Conservation (phyloP, 2,329 filamentous ascomycete genomes). For the Didymella pinodella region DNA sequence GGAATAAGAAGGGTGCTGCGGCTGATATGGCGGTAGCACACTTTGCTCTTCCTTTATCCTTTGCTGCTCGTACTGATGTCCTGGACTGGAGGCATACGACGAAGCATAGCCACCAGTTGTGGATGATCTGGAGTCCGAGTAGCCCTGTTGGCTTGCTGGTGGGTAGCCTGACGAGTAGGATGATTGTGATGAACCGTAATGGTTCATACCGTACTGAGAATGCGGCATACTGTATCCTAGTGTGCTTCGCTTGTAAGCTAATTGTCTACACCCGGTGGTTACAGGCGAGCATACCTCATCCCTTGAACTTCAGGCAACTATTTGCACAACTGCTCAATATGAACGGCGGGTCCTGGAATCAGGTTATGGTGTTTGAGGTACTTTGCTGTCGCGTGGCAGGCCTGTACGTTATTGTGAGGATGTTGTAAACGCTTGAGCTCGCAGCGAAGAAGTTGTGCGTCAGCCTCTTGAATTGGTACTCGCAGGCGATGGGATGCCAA, state of each 20-base stretch:
- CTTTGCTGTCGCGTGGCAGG: background rate
- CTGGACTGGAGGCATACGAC: conserved; percentile 40
- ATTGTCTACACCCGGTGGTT: background rate
- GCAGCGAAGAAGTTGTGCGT: background rate
- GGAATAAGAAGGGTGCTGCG: conserved; percentile 35
- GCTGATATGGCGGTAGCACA: conserved; percentile 44
- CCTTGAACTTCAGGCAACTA: conserved; percentile 43
- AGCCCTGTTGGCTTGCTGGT: conserved; percentile 39
- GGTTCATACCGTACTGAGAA: conserved; percentile 50
- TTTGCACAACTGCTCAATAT: conserved; percentile 31
- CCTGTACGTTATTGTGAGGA: background rate
- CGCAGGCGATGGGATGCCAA: background rate
- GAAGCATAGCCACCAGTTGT: conserved; percentile 41
- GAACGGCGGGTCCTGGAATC: background rate
- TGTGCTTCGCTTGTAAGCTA: conserved; percentile 42
- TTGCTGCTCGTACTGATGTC: conserved; percentile 33
- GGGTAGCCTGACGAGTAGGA: conserved; percentile 47
- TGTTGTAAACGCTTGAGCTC: background rate
- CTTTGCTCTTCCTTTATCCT: conserved; percentile 42
- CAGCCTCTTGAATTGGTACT: background rate
- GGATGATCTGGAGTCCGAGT: conserved; percentile 40
- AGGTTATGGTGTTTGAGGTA: conserved; percentile 11
- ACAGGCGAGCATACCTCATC: conserved; percentile 48
- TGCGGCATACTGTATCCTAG: conserved; percentile 53
- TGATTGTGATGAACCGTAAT: conserved; percentile 44